Base-by-base conservation (phyloP, 164 flowering plant species). In the Berberis vulgaris region DNA sequence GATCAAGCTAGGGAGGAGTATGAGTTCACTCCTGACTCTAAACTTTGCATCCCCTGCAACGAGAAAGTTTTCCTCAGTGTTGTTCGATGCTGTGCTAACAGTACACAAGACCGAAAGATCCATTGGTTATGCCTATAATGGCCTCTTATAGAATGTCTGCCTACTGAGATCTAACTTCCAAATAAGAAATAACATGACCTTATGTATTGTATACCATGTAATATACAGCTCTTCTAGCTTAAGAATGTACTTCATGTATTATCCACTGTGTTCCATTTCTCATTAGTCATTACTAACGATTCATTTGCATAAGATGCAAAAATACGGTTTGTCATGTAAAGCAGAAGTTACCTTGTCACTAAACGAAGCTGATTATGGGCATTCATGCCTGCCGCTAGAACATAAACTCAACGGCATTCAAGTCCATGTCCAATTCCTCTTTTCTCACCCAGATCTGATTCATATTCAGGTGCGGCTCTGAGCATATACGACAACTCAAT, bases 1-100 rank as follows among this genome's bases (percentile, higher is more conserved):
- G 96, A 91, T 64, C 84, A 80, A 68, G 94, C 96, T 47, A 81
- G 65, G 43, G 97, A 91, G 38, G 91, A 78, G 58, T 88, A 85
- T 64, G 87, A 84, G 10, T 85, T 79, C 77, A 72, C 68, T 26
- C 62, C 82, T 1, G 72, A 78, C 65, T 75, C 88, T 13, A 85
- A 78, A 68, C 91, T 91, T 58, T 81, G 85, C 62, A 87, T 91
- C 54, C 93, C 96, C 40, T 88, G 97, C 46, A 83, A 91, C 6
- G 94, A 86, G 73, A 71, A 58, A 74, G 67, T 79, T 43, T 88
- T 86, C 79, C 84, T 79, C 43, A 71, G 75, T 47, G 81, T 91
- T 1, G 71, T 91, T 57, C 84, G 79, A 26, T 26, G 26, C 4
- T 81, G 85, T 43, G 85, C 83, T 6, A 62, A 56, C 67, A 72